Percentiles rank a stretch among this genome's conserved stretches.
Conservation (phyloP, 139 green algal genomes). For the Chlamydomonas sp. region DNA sequence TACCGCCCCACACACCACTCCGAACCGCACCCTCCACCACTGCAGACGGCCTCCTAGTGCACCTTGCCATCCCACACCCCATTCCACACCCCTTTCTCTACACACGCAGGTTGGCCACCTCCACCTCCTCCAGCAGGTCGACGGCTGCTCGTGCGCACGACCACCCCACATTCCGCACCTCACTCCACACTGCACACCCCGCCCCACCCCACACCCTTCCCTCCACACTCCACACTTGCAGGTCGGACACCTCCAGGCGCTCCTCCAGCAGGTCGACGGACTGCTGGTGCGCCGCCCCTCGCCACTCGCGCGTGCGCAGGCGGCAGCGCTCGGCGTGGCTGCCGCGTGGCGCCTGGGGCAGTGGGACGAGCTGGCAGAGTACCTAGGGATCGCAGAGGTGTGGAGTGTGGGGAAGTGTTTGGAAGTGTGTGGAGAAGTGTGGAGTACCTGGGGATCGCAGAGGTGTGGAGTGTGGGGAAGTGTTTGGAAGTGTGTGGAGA, state of each 20-base stretch:
- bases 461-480: too few species aligned
- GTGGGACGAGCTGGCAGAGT: conserved; percentile 53
- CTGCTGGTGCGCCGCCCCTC: conserved; percentile 23
- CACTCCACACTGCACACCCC: too few species aligned
- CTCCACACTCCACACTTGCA: conserved; percentile 14
- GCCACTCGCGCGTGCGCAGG: conserved; percentile 19
- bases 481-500: too few species aligned
- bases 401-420: too few species aligned
- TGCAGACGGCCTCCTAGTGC: too few species aligned
- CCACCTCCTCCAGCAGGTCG: neutral
- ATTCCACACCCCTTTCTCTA: neutral
- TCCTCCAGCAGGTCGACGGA: conserved; percentile 72
- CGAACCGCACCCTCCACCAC: neutral
- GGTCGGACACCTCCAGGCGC: conserved; percentile 68
- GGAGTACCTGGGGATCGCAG: conserved; percentile 18
- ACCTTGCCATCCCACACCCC: too few species aligned
- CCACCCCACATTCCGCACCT: too few species aligned
- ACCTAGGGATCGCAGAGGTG: conserved; percentile 11
- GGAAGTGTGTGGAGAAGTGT: too few species aligned
- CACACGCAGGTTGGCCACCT: neutral
- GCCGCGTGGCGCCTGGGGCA: conserved; percentile 81
- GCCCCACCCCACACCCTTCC: neutral
- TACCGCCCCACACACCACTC: neutral
- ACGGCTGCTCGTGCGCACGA: neutral
- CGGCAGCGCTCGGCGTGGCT: conserved; percentile 61